Percentiles rank a stretch among this genome's conserved stretches.
Conservation (phyloP, 257 asterid species). For the Hygrophila difformis region DNA sequence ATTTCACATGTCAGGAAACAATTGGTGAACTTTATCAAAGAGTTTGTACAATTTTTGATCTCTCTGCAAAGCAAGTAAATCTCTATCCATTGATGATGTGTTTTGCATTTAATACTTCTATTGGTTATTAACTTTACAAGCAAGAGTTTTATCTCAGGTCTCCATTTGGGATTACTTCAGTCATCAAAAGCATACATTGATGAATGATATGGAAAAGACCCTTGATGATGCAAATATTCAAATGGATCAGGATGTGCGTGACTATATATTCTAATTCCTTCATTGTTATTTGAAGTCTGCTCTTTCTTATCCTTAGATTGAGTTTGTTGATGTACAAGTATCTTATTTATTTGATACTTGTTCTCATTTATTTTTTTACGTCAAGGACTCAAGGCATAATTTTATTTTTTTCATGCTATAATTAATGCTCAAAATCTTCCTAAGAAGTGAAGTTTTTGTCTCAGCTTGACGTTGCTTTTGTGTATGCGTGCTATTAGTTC, state of each 20-base stretch:
- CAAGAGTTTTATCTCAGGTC: conserved; percentile 37
- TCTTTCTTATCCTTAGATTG: conserved; percentile 17
- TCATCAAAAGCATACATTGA: conserved; percentile 78
- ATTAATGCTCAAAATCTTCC: too few relatives aligned
- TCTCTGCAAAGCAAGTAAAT: conserved; percentile 68
- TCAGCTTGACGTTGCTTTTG: too few relatives aligned
- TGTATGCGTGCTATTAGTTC: too few relatives aligned
- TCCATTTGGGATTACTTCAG: conserved; percentile 87
- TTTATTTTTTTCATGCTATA: too few relatives aligned
- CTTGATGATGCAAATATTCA: conserved; percentile 96
- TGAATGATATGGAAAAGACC: conserved; percentile 91
- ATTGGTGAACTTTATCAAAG: conserved; percentile 82
- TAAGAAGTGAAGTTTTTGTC: too few relatives aligned
- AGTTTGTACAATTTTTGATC: conserved; percentile 79
- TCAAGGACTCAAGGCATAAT: too few relatives aligned
- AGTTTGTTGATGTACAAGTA: conserved; percentile 16
- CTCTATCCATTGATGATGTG: conserved; percentile 3
- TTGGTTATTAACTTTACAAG: conserved; percentile 4
- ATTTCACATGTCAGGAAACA: conserved; percentile 68
- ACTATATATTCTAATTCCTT: conserved; percentile 19
- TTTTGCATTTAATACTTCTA: conserved; percentile 10
- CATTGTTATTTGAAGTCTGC: conserved; percentile 11
- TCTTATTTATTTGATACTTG: background rate
- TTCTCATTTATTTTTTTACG: background rate
- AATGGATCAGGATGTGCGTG: conserved; percentile 99